These are phyloP conservation scores for Hibiscus syriacus DNA, from an alignment of 345 rosid species.

Conservation along the genomic window DNA sequence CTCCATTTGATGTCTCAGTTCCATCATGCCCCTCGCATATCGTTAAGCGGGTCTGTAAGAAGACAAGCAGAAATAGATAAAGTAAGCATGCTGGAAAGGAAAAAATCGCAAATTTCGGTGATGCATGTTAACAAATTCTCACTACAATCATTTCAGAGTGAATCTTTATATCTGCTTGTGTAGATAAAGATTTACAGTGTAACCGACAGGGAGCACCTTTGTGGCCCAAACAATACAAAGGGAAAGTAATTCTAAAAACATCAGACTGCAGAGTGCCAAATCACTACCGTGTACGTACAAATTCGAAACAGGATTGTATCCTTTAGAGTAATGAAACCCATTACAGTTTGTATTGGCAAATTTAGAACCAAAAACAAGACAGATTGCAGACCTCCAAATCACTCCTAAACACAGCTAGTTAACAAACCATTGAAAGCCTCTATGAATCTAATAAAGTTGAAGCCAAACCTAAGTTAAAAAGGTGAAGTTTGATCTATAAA, in stretches of 20 bases:
- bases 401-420: not conserved
- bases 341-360: not conserved
- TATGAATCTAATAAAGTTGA: not conserved
- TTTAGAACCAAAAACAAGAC: not conserved
- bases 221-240: not conserved
- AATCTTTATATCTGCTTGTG: no score
- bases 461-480: not conserved
- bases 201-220: not conserved
- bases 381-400: not conserved
- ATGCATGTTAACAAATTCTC: no score
- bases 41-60: constrained; percentile 66
- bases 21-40: constrained; percentile 99
- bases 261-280: not conserved
- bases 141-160: no score
- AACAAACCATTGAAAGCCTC: not conserved
- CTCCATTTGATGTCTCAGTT: constrained; percentile 92
- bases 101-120: not conserved
- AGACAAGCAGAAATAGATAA: not conserved
- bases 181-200: no score
- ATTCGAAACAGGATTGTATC: not conserved
- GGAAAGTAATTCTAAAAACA: not conserved
- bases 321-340: not conserved
- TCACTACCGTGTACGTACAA: not conserved
- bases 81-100: not conserved
- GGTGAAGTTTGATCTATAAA: not conserved